Percentiles rank a stretch among this genome's conserved stretches.
These are phyloP conservation scores for Serendipita vermifera DNA, from an alignment of 768 basidiomycete species.

Conservation along the genomic window DNA sequence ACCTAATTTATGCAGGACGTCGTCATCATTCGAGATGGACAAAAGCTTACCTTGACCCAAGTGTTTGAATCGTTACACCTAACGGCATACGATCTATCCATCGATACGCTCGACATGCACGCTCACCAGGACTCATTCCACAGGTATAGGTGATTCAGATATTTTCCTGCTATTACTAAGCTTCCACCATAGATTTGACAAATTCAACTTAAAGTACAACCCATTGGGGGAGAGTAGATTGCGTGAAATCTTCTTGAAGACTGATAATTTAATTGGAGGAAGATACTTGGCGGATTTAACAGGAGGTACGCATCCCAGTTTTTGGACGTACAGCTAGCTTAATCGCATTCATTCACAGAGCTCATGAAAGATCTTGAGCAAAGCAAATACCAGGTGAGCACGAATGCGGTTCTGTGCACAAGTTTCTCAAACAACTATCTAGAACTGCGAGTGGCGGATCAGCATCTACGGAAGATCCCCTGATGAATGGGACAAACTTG, in stretches of 20 bases:
- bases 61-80: slow-evolving; percentile 95
- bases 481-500: slow-evolving; percentile 95
- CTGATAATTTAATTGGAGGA: slow-evolving; percentile 88
- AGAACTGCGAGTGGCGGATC: slow-evolving; percentile 96
- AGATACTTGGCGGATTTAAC: slow-evolving; percentile 91
- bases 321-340: neutral
- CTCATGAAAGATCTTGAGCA: slow-evolving; percentile 96
- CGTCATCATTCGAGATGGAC: slow-evolving; percentile 89
- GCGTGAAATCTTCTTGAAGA: slow-evolving; percentile 96
- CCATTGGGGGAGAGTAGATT: slow-evolving; percentile 90
- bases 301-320: slow-evolving; percentile 40
- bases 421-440: neutral
- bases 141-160: too few relatives aligned
- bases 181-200: slow-evolving; percentile 47
- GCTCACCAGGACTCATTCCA: slow-evolving; percentile 98
- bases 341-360: slow-evolving; percentile 38
- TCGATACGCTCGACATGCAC: slow-evolving; percentile 99
- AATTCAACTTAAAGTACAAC: slow-evolving; percentile 96
- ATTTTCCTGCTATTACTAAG: neutral
- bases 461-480: slow-evolving; percentile 80
- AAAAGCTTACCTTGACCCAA: slow-evolving; percentile 73
- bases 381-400: slow-evolving; percentile 85
- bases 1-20: slow-evolving; percentile 47
- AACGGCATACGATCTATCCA: slow-evolving; percentile 93
- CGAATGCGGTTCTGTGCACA: neutral